Evolutionary conservation across 164 flowering plant genomes (phyloP).

Genomic region (Chimonanthus praecox): DNA sequence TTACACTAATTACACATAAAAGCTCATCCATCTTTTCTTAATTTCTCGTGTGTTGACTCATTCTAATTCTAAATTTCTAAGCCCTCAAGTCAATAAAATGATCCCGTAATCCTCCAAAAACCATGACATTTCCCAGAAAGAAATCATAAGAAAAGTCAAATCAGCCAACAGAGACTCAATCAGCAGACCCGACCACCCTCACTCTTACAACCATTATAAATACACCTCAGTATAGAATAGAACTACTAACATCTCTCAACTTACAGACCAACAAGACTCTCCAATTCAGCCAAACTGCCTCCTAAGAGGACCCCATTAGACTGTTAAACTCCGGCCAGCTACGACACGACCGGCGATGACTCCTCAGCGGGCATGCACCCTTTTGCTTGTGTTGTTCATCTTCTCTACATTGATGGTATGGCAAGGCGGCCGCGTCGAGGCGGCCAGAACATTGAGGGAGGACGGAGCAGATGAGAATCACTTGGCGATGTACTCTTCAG

Average conservation of each 20-base stretch:
- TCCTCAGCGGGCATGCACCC: neutral
- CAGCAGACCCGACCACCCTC: neutral
- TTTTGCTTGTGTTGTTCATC: constrained; percentile 7
- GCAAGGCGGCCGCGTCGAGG: neutral
- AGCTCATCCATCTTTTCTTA: too few species aligned
- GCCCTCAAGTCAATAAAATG: neutral
- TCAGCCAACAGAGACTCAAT: too few species aligned
- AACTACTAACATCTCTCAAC: neutral
- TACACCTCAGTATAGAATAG: too few species aligned
- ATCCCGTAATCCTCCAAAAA: neutral
- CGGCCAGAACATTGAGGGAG: constrained; percentile 4
- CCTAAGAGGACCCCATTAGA: too few species aligned
- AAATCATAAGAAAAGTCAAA: too few species aligned
- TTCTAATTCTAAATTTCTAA: neutral
- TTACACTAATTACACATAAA: too few species aligned
- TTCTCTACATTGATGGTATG: neutral
- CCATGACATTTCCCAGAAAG: neutral
- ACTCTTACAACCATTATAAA: neutral
- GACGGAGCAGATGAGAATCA: constrained; percentile 4
- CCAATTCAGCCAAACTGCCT: neutral
- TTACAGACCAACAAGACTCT: neutral
- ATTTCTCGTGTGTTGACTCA: too few species aligned
- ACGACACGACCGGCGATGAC: constrained; percentile 4
- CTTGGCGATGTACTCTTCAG: constrained; percentile 6
- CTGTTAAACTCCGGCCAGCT: too few species aligned